Base-by-base conservation (phyloP, 768 basidiomycete genomes). In the Austroboletus eburneus region DNA sequence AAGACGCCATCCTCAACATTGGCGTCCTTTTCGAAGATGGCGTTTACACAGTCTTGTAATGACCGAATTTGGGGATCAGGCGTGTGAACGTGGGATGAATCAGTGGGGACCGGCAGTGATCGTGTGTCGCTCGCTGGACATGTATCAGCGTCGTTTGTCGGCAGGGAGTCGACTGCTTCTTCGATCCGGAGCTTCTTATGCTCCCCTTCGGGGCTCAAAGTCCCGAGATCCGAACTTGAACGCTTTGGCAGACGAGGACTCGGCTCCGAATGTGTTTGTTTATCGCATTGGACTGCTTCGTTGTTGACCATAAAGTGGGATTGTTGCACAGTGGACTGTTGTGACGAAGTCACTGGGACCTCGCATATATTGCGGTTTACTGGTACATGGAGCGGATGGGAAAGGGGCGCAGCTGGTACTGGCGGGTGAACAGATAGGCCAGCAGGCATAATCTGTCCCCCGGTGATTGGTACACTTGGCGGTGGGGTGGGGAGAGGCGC, bases 1-100 rank as follows among this genome's bases (percentile, higher is more conserved):
- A 66, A 68, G 12, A 57, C 43, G 12, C 62, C 65, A 35, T 61
- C 34, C 43, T 54, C 48, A 20, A 66, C 29, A 29, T 68, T 48
- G 20, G 64, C 65, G 27, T 69, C 66, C 42, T 50, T 50, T 41
- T 63, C 66, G 40, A 68, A 71, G 45, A 67, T 64, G 37, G 62
- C 42, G 33, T 61, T 39, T 20, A 80, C 72, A 21, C 80, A 65
- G 10, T 69, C 70, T 44, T 65, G 65, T 18, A 78, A 57, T 45
- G 77, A 72, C 46, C 74, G 72, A 20, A 66, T 34, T 20, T 63
- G 44, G 12, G 48, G 42, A 39, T 17, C 24, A 5, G 46, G 12
- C 16, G 27, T 43, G 38, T 9, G 27, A 18, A 53, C 49, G 9
- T 32, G 13, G 18, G 21, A 49, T 25, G 22, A 24, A 30, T 43